These are phyloP conservation scores for Castanopsis chinensis DNA, from an alignment of 306 rosid species.

Conservation along the genomic window DNA sequence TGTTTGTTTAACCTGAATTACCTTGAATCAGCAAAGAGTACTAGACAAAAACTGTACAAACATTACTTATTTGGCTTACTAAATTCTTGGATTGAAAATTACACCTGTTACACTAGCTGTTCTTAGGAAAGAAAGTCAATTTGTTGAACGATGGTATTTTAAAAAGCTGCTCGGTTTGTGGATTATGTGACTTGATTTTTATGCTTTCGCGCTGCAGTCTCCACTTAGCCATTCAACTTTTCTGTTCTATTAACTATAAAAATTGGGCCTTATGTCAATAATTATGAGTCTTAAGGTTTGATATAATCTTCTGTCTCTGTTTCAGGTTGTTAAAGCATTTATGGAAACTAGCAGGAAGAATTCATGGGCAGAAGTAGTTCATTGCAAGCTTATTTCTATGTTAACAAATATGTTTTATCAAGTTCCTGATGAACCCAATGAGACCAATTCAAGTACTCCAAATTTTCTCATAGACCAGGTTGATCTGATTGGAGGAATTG, in stretches of 20 bases:
- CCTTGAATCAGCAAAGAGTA: not conserved
- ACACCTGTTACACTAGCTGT: not conserved
- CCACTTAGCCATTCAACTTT: not conserved
- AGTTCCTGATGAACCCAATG: constrained; percentile 51
- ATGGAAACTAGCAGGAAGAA: constrained; percentile 71
- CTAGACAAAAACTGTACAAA: not conserved
- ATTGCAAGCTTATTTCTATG: constrained; percentile 86
- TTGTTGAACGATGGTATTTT: not conserved
- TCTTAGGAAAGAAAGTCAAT: not conserved
- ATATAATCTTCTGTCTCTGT: constrained; percentile 23
- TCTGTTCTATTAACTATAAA: not conserved
- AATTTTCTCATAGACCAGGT: constrained; percentile 80
- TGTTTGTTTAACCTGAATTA: not conserved
- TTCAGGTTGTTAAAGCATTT: constrained; percentile 79
- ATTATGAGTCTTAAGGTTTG: constrained; percentile 28
- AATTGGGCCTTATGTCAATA: constrained; percentile 17
- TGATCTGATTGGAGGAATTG: constrained; percentile 92
- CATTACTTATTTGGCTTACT: not conserved
- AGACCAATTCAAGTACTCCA: constrained; percentile 41
- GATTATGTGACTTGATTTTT: not conserved
- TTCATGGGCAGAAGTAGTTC: constrained; percentile 98
- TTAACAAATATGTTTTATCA: constrained; percentile 92
- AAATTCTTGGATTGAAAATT: not conserved
- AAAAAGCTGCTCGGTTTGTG: not conserved
- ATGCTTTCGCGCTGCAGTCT: not conserved